Conservation (phyloP, 805 yeast genomes). For the Zygoascus biomembranicola region DNA sequence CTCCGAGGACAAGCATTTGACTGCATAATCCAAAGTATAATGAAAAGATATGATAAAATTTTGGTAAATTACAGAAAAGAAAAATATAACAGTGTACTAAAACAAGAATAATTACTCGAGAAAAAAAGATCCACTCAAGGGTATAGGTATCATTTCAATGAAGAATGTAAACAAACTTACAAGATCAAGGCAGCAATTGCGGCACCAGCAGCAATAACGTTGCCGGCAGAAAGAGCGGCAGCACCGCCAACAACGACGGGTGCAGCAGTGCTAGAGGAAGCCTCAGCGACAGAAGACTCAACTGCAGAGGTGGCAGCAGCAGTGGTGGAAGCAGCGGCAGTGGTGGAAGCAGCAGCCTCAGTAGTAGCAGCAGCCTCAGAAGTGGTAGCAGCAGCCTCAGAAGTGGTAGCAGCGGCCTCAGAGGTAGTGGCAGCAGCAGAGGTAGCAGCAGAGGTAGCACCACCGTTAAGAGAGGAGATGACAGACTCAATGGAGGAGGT, state of each 20-base stretch:
- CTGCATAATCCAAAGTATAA: no score
- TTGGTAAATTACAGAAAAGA: not conserved
- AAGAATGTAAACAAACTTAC: not conserved
- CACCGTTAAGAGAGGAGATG: not conserved
- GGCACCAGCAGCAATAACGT: not conserved
- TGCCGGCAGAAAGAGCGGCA: not conserved
- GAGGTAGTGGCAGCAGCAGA: slow-evolving; percentile 36
- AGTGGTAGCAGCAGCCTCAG: not conserved
- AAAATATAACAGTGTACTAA: not conserved
- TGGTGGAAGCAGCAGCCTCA: not conserved
- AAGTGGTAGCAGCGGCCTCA: slow-evolving; percentile 27
- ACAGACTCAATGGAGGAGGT: not conserved
- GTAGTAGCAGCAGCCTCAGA: not conserved
- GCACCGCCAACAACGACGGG: not conserved
- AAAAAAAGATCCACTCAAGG: not conserved
- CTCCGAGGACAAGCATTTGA: no score
- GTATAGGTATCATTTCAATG: not conserved
- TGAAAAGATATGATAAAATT: not conserved
- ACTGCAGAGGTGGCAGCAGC: not conserved
- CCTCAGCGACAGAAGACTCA: not conserved
- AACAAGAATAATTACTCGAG: not conserved
- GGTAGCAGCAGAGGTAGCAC: not conserved
- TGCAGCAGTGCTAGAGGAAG: not conserved
- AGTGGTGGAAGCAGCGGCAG: not conserved
- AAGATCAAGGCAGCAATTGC: not conserved